A percentile compares a stretch with the other conserved stretches of the same genome.
Evolutionary conservation across 2,329 filamentous ascomycete species (phyloP).

Genomic region (Microascus cirrosus): DNA sequence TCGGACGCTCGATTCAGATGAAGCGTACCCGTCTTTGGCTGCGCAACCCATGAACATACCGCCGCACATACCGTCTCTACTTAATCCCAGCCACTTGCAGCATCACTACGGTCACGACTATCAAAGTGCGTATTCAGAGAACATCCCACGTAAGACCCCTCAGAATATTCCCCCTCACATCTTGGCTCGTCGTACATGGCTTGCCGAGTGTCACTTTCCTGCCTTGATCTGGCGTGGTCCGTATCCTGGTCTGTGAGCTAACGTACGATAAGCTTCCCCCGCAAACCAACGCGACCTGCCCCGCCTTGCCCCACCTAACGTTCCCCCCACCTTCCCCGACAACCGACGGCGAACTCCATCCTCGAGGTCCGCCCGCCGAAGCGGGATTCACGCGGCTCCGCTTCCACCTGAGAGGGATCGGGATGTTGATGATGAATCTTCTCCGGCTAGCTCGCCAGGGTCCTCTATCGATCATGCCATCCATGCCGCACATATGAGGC

Average conservation of each 20-base stretch:
- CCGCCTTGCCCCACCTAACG: not conserved
- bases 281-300: not conserved
- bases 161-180: not conserved
- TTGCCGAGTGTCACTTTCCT: not conserved
- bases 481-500: not conserved
- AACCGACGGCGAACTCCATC: not conserved
- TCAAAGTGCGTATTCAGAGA: not conserved
- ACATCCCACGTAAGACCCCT: not conserved
- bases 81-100: not conserved
- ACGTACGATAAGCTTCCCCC: not conserved
- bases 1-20: not conserved
- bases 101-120: not conserved
- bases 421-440: slow-evolving; percentile 2
- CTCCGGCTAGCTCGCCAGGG: not conserved
- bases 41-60: not conserved
- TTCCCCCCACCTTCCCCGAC: not conserved
- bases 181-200: not conserved
- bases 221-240: not conserved
- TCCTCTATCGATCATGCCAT: not conserved
- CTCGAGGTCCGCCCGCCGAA: not conserved
- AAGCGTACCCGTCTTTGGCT: not conserved
- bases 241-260: not conserved
- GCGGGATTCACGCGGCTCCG: not conserved
- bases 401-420: not conserved
- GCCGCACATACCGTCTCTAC: not conserved